Evolutionary conservation across 106 monocot species (phyloP).

Genomic region (Ottelia alismoides): DNA sequence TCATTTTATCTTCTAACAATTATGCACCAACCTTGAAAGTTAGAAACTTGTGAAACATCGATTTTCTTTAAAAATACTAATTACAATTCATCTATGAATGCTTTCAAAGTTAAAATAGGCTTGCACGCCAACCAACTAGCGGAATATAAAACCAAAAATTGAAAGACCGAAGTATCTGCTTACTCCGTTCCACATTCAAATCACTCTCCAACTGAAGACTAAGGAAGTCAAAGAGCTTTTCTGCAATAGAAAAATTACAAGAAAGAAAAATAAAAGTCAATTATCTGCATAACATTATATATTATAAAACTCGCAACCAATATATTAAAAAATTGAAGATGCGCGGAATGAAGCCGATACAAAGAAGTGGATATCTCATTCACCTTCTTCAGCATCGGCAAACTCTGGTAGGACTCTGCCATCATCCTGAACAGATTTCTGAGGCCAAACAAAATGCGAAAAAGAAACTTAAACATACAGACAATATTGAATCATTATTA

Average conservation of each 20-base stretch:
- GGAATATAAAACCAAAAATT: too few species aligned
- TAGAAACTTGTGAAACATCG: too few species aligned
- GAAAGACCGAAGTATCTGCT: too few species aligned
- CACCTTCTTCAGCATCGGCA: conserved; percentile 89
- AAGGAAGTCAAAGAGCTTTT: conserved; percentile 72
- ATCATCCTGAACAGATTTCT: conserved; percentile 70
- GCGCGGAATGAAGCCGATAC: neutral
- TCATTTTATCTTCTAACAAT: too few species aligned
- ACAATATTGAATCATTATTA: neutral
- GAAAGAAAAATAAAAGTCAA: neutral
- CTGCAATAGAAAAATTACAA: conserved; percentile 24
- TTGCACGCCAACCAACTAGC: too few species aligned
- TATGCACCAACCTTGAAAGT: too few species aligned
- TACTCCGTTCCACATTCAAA: conserved; percentile 78
- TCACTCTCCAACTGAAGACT: conserved; percentile 79
- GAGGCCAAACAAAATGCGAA: conserved; percentile 7
- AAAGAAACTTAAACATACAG: conserved; percentile 1
- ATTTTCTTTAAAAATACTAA: too few species aligned
- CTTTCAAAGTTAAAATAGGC: too few species aligned
- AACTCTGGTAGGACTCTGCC: conserved; percentile 69
- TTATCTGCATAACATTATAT: neutral
- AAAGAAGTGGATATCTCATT: neutral
- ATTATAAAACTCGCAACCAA: neutral
- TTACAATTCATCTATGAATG: too few species aligned
- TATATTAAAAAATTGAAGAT: neutral